A percentile compares a stretch with the other conserved stretches of the same genome.
Conservation (phyloP, 2,329 filamentous ascomycete genomes). For the Ascochyta rabiei region DNA sequence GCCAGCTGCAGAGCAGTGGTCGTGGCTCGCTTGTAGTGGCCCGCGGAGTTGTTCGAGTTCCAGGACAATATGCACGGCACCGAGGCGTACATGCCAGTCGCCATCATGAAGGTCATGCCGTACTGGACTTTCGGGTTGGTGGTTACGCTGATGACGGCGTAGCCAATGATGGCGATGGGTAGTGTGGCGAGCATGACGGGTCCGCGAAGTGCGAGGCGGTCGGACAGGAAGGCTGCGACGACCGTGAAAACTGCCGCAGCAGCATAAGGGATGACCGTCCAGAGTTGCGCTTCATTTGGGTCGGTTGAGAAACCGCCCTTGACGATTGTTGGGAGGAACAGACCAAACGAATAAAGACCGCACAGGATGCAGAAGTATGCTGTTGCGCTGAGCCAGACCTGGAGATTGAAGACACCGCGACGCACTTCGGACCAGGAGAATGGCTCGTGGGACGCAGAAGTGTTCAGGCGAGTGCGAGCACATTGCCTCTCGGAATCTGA, state of each 20-base stretch:
- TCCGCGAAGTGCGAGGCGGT: constrained; percentile 65
- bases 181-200: constrained; percentile 67
- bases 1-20: constrained; percentile 69
- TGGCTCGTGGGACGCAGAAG: constrained; percentile 47
- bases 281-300: constrained; percentile 64
- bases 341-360: constrained; percentile 67
- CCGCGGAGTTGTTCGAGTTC: constrained; percentile 71
- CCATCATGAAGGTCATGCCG: constrained; percentile 72
- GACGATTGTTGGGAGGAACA: constrained; percentile 72
- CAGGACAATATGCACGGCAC: constrained; percentile 69
- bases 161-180: constrained; percentile 68
- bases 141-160: constrained; percentile 66
- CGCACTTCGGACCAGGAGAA: constrained; percentile 68
- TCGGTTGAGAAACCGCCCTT: constrained; percentile 61
- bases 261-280: constrained; percentile 69
- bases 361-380: constrained; percentile 66
- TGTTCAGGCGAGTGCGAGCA: constrained; percentile 55
- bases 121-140: constrained; percentile 61
- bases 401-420: constrained; percentile 65
- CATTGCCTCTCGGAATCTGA: constrained; percentile 58
- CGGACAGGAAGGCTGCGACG: constrained; percentile 63
- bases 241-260: constrained; percentile 62
- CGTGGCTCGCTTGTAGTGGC: constrained; percentile 73
- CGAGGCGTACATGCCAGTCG: constrained; percentile 67
- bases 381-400: constrained; percentile 67